phyloP scores from a whole-genome alignment of 371 early-diverging fungal species.

The Apophysomyces elegans region DNA sequence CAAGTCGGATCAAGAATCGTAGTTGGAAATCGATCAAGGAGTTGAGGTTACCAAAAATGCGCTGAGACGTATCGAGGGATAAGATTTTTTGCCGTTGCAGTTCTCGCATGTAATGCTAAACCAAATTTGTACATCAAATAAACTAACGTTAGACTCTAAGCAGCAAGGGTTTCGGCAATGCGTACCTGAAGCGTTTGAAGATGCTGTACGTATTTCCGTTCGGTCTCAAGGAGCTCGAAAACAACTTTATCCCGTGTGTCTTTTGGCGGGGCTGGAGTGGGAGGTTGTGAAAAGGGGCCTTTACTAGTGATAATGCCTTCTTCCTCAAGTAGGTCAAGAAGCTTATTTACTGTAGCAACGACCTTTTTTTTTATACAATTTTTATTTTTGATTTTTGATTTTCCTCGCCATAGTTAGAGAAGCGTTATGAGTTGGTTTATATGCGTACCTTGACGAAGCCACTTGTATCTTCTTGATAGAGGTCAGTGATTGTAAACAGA shows the following conservation, averaged over 20 bases:
- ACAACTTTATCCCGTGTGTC: conserved; percentile 86
- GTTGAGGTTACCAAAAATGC: conserved; percentile 90
- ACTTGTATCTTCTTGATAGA: conserved; percentile 92
- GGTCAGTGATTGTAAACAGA: conserved; percentile 82
- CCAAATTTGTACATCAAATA: neutral
- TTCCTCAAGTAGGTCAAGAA: conserved; percentile 10
- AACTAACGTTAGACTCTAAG: neutral
- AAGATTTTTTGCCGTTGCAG: conserved; percentile 59
- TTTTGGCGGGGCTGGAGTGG: conserved; percentile 52
- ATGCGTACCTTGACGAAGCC: conserved; percentile 88
- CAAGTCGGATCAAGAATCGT: conserved; percentile 88
- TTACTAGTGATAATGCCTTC: conserved; percentile 2
- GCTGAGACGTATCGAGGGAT: conserved; percentile 73
- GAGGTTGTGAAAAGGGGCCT: conserved; percentile 9
- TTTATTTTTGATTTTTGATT: too few relatives aligned
- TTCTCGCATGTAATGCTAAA: conserved; percentile 28
- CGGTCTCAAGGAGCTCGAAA: conserved; percentile 41
- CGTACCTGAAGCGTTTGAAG: conserved; percentile 7
- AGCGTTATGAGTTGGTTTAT: too few relatives aligned
- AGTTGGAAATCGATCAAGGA: conserved; percentile 94
- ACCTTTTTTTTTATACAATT: neutral
- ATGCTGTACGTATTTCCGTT: conserved; percentile 29
- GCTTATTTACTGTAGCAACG: conserved; percentile 13
- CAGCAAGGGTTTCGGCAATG: neutral
- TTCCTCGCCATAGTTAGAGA: too few relatives aligned